Conservation (phyloP, 805 yeast genomes). For the Starmerella kuoi region DNA sequence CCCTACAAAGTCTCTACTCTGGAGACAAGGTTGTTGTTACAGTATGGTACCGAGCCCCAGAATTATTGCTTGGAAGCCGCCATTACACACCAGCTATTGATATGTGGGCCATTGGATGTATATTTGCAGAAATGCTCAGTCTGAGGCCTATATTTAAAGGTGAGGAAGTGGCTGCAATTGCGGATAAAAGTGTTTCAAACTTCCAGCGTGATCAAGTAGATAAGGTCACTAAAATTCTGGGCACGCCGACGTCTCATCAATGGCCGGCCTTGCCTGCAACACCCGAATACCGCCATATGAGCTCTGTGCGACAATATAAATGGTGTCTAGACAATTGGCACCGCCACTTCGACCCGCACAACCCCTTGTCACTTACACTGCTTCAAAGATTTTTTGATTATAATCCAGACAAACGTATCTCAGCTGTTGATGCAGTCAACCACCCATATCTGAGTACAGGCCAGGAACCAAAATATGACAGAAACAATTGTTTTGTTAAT, state of each 20-base stretch:
- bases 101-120: constrained; percentile 93
- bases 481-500: constrained; percentile 69
- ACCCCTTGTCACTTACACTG: constrained; percentile 54
- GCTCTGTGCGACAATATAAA: constrained; percentile 48
- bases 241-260: constrained; percentile 62
- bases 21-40: constrained; percentile 96
- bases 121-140: constrained; percentile 78
- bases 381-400: constrained; percentile 57
- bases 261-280: constrained; percentile 74
- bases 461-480: constrained; percentile 34
- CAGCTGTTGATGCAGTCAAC: constrained; percentile 62
- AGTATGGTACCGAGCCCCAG: constrained; percentile 95
- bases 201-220: constrained; percentile 88
- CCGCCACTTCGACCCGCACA: constrained; percentile 64
- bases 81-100: constrained; percentile 91
- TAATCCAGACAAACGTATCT: constrained; percentile 69
- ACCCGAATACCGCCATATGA: constrained; percentile 68
- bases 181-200: constrained; percentile 7
- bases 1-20: constrained; percentile 70
- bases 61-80: constrained; percentile 74
- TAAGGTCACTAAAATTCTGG: constrained; percentile 83
- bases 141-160: constrained; percentile 92
- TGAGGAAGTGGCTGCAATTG: constrained; percentile 67
- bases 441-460: constrained; percentile 68
- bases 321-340: constrained; percentile 75